Conservation (phyloP, 345 rosid species). For the Citrus inodora region DNA sequence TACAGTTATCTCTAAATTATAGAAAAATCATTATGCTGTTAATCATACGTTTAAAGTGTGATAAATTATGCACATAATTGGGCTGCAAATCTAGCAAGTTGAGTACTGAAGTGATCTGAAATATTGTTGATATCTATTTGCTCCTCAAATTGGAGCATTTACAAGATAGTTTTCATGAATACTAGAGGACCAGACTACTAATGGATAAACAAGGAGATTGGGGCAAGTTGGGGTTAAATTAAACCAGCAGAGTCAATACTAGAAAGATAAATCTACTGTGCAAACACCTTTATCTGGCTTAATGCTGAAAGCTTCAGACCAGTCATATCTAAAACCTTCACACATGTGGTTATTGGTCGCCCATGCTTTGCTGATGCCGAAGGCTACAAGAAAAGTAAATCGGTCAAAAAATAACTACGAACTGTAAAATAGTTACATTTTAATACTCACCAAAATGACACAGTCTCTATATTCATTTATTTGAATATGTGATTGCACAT, state of each 20-base stretch:
- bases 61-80: background rate
- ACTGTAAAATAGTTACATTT: background rate
- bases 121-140: background rate
- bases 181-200: too few relatives aligned
- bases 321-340: constrained; percentile 91
- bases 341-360: constrained; percentile 77
- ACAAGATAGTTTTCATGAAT: background rate
- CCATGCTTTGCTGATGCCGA: constrained; percentile 67
- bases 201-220: too few relatives aligned
- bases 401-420: constrained; percentile 13
- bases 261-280: background rate
- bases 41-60: background rate
- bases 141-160: background rate
- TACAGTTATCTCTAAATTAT: background rate
- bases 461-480: constrained; percentile 91
- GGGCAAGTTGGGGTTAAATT: background rate
- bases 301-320: constrained; percentile 87
- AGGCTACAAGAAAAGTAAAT: constrained; percentile 51
- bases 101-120: background rate
- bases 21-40: background rate
- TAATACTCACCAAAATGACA: constrained; percentile 68
- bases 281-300: constrained; percentile 74
- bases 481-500: constrained; percentile 94
- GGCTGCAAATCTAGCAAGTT: background rate
- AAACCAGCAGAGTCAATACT: background rate